Evolutionary conservation across 352 stramenopile genomes (phyloP).

Genomic region (Phytophthora agathidicida): DNA sequence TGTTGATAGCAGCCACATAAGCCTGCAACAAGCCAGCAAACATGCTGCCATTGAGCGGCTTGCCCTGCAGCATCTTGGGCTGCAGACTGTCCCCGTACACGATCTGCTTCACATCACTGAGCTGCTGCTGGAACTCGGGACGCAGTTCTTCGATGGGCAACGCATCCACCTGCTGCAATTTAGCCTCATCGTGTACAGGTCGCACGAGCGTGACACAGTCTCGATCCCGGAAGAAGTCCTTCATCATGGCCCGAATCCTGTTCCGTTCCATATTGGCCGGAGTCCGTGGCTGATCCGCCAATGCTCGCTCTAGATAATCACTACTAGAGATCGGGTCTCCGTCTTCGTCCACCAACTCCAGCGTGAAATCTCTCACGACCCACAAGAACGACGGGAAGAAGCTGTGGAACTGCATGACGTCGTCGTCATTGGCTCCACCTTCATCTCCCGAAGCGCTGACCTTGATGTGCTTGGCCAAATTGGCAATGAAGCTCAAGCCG

Average conservation of each 20-base stretch:
- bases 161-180: constrained; percentile 79
- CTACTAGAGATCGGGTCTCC: constrained; percentile 75
- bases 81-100: constrained; percentile 76
- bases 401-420: constrained; percentile 77
- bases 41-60: constrained; percentile 83
- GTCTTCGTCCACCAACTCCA: constrained; percentile 88
- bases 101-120: constrained; percentile 66
- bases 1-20: constrained; percentile 88
- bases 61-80: constrained; percentile 87
- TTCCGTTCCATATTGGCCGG: constrained; percentile 80
- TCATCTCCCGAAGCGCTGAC: constrained; percentile 51
- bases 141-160: constrained; percentile 70
- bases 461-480: constrained; percentile 88
- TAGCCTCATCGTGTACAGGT: constrained; percentile 77
- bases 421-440: constrained; percentile 41
- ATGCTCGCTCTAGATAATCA: constrained; percentile 84
- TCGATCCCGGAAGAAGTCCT: constrained; percentile 84
- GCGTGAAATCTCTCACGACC: constrained; percentile 89
- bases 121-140: constrained; percentile 77
- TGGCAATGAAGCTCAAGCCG: constrained; percentile 87
- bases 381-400: constrained; percentile 91
- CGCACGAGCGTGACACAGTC: constrained; percentile 86
- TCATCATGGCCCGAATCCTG: constrained; percentile 83
- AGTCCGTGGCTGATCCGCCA: constrained; percentile 74
- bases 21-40: constrained; percentile 82